These are phyloP conservation scores for Scleroderma citrinum DNA, from an alignment of 768 basidiomycete genomes.

Conservation along the genomic window DNA sequence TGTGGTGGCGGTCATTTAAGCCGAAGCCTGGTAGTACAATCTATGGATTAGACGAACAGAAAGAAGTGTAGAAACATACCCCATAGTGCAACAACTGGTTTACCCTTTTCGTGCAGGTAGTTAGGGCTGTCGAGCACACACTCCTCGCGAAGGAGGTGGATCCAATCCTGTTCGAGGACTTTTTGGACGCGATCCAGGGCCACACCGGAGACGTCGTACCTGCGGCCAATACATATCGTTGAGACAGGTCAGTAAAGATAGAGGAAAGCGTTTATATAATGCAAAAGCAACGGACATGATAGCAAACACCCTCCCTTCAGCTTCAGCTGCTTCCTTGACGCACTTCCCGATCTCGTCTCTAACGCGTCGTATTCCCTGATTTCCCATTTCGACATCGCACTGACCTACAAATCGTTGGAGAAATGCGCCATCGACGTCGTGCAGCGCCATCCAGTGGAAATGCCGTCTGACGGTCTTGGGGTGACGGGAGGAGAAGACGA, in stretches of 20 bases:
- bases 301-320: slow-evolving; percentile 74
- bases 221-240: slow-evolving; percentile 23
- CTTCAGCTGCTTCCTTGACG: slow-evolving; percentile 73
- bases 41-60: background rate
- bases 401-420: slow-evolving; percentile 72
- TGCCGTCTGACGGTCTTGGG: slow-evolving; percentile 64
- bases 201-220: slow-evolving; percentile 85
- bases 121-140: slow-evolving; percentile 63
- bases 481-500: slow-evolving; percentile 75
- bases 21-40: slow-evolving; percentile 50
- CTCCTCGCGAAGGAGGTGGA: slow-evolving; percentile 58
- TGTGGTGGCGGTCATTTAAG: slow-evolving; percentile 54
- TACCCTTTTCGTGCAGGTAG: slow-evolving; percentile 65
- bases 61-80: slow-evolving; percentile 31
- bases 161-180: slow-evolving; percentile 68
- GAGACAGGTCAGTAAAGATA: background rate
- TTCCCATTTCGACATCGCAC: slow-evolving; percentile 49
- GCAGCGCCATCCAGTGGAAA: slow-evolving; percentile 68
- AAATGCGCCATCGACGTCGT: slow-evolving; percentile 77
- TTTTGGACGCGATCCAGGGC: slow-evolving; percentile 60
- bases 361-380: slow-evolving; percentile 52
- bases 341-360: slow-evolving; percentile 71
- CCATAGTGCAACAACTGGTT: slow-evolving; percentile 71
- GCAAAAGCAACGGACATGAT: slow-evolving; percentile 57
- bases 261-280: background rate